Evolutionary conservation across 768 basidiomycete species (phyloP).

Genomic region (Porphyrellus cyaneotinctus): DNA sequence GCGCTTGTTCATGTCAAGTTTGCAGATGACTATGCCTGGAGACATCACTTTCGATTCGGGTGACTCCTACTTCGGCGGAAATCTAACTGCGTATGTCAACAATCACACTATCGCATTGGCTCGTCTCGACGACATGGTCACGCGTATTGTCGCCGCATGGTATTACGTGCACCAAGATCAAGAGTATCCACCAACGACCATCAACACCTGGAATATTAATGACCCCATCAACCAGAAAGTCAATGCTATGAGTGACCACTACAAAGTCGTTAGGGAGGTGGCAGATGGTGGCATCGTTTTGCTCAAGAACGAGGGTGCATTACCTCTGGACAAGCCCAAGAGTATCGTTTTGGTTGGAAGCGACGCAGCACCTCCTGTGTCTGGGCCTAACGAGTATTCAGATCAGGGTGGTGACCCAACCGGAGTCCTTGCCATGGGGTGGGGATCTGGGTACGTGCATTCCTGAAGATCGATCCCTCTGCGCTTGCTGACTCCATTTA

Average conservation of each 20-base stretch:
- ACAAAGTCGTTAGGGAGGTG: conserved; percentile 51
- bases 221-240: conserved; percentile 39
- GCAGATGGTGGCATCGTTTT: conserved; percentile 64
- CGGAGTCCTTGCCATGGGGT: conserved; percentile 85
- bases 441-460: conserved; percentile 68
- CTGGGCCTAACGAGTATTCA: conserved; percentile 67
- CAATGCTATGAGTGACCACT: conserved; percentile 57
- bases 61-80: conserved; percentile 53
- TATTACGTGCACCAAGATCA: conserved; percentile 37
- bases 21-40: conserved; percentile 72
- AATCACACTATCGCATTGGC: conserved; percentile 54
- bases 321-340: conserved; percentile 58
- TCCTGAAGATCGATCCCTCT: not conserved
- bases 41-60: conserved; percentile 42
- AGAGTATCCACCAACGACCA: conserved; percentile 23
- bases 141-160: conserved; percentile 66
- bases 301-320: conserved; percentile 57
- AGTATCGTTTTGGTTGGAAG: conserved; percentile 62
- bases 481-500: not conserved
- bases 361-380: conserved; percentile 56
- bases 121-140: conserved; percentile 69
- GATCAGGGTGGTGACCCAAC: conserved; percentile 56
- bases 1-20: not conserved
- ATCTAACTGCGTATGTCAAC: conserved; percentile 54
- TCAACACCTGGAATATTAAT: conserved; percentile 27